Percentiles rank a stretch among this genome's conserved stretches.
Evolutionary conservation across 441 rosid genomes (phyloP).

Genomic region (Gossypium schwendimanii): DNA sequence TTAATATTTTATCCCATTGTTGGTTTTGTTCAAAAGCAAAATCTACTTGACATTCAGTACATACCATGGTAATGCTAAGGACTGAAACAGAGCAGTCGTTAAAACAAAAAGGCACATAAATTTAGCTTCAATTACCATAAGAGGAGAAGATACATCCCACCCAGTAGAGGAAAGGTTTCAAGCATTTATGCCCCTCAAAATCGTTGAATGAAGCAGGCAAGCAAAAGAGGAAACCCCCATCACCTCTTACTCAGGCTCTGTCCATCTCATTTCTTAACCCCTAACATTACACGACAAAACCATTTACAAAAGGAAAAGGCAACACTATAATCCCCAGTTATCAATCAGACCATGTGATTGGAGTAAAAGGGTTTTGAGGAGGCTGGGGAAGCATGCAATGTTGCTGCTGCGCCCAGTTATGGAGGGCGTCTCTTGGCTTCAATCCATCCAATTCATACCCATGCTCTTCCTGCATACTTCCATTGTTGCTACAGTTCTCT

Average conservation of each 20-base stretch:
- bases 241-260: not conserved
- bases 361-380: constrained; percentile 37
- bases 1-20: too few species aligned
- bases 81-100: not conserved
- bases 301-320: not conserved
- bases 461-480: constrained; percentile 10
- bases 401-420: constrained; percentile 52
- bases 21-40: too few species aligned
- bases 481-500: constrained; percentile 11
- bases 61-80: not conserved
- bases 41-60: too few species aligned
- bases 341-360: constrained; percentile 49
- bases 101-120: not conserved
- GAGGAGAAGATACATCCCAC: not conserved
- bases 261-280: not conserved
- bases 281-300: not conserved
- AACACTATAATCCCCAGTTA: not conserved
- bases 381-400: constrained; percentile 53
- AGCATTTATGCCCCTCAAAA: not conserved
- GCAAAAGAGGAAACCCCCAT: not conserved
- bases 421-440: constrained; percentile 22
- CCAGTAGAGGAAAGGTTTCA: not conserved
- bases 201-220: not conserved
- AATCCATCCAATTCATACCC: constrained; percentile 18
- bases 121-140: not conserved